A percentile compares a stretch with the other conserved stretches of the same genome.
Evolutionary conservation across 2,329 filamentous ascomycete species (phyloP).

Genomic region (Canariomyces notabilis): DNA sequence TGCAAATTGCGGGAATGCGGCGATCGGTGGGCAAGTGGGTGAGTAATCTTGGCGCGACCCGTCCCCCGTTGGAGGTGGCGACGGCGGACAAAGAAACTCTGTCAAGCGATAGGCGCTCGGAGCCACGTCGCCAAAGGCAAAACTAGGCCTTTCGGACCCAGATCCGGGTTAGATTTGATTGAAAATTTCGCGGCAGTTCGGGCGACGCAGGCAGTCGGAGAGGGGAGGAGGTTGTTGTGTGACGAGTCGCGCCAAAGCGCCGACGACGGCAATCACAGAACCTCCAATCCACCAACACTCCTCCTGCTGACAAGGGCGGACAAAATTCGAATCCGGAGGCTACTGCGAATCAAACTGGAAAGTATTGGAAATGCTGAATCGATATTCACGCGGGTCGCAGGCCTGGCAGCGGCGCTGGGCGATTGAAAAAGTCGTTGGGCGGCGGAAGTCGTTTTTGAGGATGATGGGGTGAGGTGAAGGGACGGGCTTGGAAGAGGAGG

Average conservation of each 20-base stretch:
- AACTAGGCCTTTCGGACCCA: background rate
- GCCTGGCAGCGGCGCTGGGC: slow-evolving; percentile 23
- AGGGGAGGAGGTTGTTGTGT: slow-evolving; percentile 20
- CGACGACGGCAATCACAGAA: slow-evolving; percentile 22
- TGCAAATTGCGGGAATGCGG: slow-evolving; percentile 11
- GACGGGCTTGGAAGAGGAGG: slow-evolving; percentile 18
- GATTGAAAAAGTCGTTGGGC: slow-evolving; percentile 21
- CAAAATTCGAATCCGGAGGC: slow-evolving; percentile 14
- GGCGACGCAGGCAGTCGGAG: slow-evolving; percentile 15
- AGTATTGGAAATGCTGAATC: slow-evolving; percentile 11
- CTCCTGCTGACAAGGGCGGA: slow-evolving; percentile 19
- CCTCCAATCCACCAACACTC: slow-evolving; percentile 23
- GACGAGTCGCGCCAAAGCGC: slow-evolving; percentile 25
- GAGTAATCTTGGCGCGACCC: slow-evolving; percentile 20
- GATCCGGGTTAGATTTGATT: slow-evolving; percentile 1
- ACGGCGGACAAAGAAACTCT: slow-evolving; percentile 20
- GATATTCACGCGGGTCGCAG: slow-evolving; percentile 16
- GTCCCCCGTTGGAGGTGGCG: slow-evolving; percentile 16
- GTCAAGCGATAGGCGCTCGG: slow-evolving; percentile 1
- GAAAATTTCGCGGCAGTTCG: background rate
- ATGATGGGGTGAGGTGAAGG: slow-evolving; percentile 18
- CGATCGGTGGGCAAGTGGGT: slow-evolving; percentile 30
- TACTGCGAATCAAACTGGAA: background rate
- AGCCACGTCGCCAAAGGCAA: slow-evolving; percentile 5
- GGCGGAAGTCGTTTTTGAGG: slow-evolving; percentile 21